A percentile compares a stretch with the other conserved stretches of the same genome.
Evolutionary conservation across 106 monocot species (phyloP).

Genomic region (Apostasia ramifera): DNA sequence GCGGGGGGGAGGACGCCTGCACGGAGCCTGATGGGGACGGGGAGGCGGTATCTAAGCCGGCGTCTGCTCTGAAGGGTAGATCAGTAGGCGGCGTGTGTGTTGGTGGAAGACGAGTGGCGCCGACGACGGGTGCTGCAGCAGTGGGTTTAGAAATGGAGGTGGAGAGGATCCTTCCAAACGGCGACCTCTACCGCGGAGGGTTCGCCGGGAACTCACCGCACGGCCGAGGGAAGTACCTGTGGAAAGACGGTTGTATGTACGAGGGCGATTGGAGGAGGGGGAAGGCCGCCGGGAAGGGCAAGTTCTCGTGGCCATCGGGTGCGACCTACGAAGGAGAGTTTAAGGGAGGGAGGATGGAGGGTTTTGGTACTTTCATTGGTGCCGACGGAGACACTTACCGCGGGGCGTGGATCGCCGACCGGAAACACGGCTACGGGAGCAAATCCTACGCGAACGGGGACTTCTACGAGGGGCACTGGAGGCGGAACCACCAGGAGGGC

Average conservation of each 20-base stretch:
- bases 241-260: slow-evolving; percentile 70
- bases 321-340: slow-evolving; percentile 71
- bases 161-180: slow-evolving; percentile 47
- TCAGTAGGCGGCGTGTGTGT: background rate
- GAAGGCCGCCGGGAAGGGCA: slow-evolving; percentile 50
- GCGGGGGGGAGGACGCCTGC: no score
- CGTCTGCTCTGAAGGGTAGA: background rate
- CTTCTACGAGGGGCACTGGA: slow-evolving; percentile 66
- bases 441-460: slow-evolving; percentile 67
- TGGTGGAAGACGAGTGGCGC: background rate
- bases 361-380: slow-evolving; percentile 44
- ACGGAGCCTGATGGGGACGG: background rate
- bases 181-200: slow-evolving; percentile 46
- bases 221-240: slow-evolving; percentile 60
- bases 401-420: slow-evolving; percentile 43
- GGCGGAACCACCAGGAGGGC: slow-evolving; percentile 51
- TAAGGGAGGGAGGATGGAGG: slow-evolving; percentile 50
- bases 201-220: slow-evolving; percentile 35
- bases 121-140: background rate
- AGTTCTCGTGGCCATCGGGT: slow-evolving; percentile 72
- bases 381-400: slow-evolving; percentile 58
- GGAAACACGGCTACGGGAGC: slow-evolving; percentile 53
- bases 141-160: background rate
- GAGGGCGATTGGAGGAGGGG: slow-evolving; percentile 55
- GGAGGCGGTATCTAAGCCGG: background rate